A percentile compares a stretch with the other conserved stretches of the same genome.
phyloP scores from a whole-genome alignment of 2,329 filamentous ascomycete species.

The Eutypella sp. region DNA sequence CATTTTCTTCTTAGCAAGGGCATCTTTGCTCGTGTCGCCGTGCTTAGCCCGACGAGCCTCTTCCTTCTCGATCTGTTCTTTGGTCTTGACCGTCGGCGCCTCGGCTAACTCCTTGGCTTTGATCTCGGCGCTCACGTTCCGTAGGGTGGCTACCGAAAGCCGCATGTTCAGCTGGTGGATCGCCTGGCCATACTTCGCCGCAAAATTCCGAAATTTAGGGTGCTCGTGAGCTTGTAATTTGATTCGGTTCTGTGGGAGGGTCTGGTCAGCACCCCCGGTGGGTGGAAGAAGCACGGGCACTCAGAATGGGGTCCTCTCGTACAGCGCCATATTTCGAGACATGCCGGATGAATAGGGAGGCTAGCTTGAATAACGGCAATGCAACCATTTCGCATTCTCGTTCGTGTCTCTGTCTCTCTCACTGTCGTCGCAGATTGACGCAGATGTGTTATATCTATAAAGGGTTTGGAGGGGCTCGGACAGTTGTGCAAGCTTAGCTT shows the following conservation, averaged over 20 bases:
- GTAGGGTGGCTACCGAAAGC: constrained; percentile 53
- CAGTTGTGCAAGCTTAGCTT: too few relatives aligned
- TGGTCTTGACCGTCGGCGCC: constrained; percentile 60
- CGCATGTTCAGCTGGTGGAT: constrained; percentile 67
- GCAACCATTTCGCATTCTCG: constrained; percentile 48
- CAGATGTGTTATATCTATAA: not conserved
- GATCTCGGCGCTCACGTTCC: constrained; percentile 53
- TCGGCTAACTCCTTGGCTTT: constrained; percentile 58
- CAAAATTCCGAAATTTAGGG: constrained; percentile 53
- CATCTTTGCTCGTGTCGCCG: constrained; percentile 31
- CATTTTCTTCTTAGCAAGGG: constrained; percentile 16
- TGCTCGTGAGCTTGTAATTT: constrained; percentile 63
- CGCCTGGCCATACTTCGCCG: constrained; percentile 56
- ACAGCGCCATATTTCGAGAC: constrained; percentile 66
- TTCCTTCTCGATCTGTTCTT: constrained; percentile 54
- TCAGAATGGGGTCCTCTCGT: constrained; percentile 29
- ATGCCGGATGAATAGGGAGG: constrained; percentile 58
- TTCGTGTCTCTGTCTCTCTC: not conserved
- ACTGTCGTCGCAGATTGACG: not conserved
- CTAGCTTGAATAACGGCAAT: constrained; percentile 64
- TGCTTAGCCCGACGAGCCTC: constrained; percentile 41
- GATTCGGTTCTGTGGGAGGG: constrained; percentile 52
- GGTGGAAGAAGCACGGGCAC: not conserved
- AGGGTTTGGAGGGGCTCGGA: not conserved
- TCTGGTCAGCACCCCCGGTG: not conserved